A percentile compares a stretch with the other conserved stretches of the same genome.
Conservation (phyloP, 441 rosid genomes). For the Erodium chrysanthum region DNA sequence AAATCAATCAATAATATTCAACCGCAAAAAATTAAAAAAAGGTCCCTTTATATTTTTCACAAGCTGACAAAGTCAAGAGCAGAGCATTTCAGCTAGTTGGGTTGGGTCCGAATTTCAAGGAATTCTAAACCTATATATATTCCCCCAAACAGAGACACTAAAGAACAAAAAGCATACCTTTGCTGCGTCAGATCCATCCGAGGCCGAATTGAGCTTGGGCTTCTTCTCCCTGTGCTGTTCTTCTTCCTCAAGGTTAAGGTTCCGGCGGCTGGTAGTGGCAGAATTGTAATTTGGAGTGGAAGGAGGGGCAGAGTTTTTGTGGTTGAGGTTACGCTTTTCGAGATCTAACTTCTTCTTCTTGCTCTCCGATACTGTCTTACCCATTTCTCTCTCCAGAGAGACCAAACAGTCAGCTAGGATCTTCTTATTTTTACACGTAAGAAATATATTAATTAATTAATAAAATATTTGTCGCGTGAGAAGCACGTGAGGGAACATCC, state of each 20-base stretch:
- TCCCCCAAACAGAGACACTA: slow-evolving; percentile 4
- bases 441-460: too few relatives aligned
- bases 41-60: not conserved
- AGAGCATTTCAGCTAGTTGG: slow-evolving; percentile 6
- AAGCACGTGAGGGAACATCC: not conserved
- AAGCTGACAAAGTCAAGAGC: slow-evolving; percentile 25
- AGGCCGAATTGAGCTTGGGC: slow-evolving; percentile 20
- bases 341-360: slow-evolving; percentile 59
- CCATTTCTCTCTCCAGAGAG: not conserved
- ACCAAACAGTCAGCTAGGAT: not conserved
- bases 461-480: not conserved
- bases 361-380: slow-evolving; percentile 26
- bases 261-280: slow-evolving; percentile 35
- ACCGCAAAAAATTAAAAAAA: not conserved
- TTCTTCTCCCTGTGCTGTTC: slow-evolving; percentile 13
- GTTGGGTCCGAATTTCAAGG: slow-evolving; percentile 31
- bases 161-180: slow-evolving; percentile 24
- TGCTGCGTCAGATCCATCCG: slow-evolving; percentile 34
- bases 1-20: not conserved
- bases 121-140: not conserved
- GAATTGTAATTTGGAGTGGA: slow-evolving; percentile 29
- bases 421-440: not conserved
- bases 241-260: slow-evolving; percentile 22
- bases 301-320: slow-evolving; percentile 18
- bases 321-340: slow-evolving; percentile 38